These are phyloP conservation scores for Trichoderma aggressivum DNA, from an alignment of 2,329 filamentous ascomycete genomes.

Conservation along the genomic window DNA sequence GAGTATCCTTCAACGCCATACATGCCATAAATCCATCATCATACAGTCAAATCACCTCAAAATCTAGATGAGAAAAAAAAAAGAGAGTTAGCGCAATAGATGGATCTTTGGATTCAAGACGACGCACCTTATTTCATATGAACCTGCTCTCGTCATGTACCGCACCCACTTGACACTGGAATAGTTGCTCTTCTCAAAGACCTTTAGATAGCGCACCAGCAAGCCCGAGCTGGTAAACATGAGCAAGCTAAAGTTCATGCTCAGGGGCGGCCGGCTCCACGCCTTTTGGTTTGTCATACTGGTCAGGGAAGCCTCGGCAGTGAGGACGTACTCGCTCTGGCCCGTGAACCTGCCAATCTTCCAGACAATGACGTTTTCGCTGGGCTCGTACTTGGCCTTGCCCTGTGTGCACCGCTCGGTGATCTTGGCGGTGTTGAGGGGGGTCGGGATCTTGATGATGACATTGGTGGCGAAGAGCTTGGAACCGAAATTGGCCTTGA, in stretches of 20 bases:
- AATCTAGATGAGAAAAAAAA: slow-evolving; percentile 28
- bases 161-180: slow-evolving; percentile 98
- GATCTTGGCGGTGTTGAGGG: slow-evolving; percentile 92
- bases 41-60: slow-evolving; percentile 25
- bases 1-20: slow-evolving; percentile 20
- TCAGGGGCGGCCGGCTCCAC: slow-evolving; percentile 91
- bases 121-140: slow-evolving; percentile 88
- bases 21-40: slow-evolving; percentile 19
- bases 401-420: slow-evolving; percentile 91
- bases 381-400: slow-evolving; percentile 97
- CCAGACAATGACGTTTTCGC: slow-evolving; percentile 98
- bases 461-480: slow-evolving; percentile 98
- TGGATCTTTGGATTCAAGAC: neutral
- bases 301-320: slow-evolving; percentile 86
- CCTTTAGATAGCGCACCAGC: slow-evolving; percentile 91
- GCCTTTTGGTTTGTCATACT: slow-evolving; percentile 98
- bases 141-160: slow-evolving; percentile 97
- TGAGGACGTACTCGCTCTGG: slow-evolving; percentile 94
- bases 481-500: slow-evolving; percentile 92
- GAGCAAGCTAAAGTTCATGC: slow-evolving; percentile 84
- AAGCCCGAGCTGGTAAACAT: slow-evolving; percentile 98
- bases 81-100: slow-evolving; percentile 18
- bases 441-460: slow-evolving; percentile 88
- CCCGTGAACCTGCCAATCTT: slow-evolving; percentile 98
- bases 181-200: slow-evolving; percentile 99